These are phyloP conservation scores for Nowakowskiella sp. DNA, from an alignment of 192 early-diverging fungal genomes.

Conservation along the genomic window DNA sequence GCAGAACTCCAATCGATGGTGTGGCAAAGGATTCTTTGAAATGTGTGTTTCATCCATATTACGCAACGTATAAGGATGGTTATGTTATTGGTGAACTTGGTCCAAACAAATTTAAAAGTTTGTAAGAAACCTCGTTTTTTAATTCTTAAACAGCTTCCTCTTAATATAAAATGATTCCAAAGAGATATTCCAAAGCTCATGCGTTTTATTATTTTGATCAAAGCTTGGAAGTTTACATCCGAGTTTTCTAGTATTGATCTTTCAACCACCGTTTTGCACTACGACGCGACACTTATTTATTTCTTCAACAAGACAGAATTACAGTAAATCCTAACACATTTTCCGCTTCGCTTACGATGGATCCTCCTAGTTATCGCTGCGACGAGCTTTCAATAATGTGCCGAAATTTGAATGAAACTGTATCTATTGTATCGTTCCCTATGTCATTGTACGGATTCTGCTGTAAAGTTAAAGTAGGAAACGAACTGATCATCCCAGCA, in stretches of 20 bases:
- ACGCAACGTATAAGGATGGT: background rate
- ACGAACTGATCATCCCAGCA: too few species aligned
- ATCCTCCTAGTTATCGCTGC: background rate
- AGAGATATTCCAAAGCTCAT: background rate
- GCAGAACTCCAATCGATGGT: background rate
- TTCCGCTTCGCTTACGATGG: background rate
- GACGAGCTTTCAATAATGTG: background rate
- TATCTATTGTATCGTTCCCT: background rate
- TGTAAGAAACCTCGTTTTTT: background rate
- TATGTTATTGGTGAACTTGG: background rate
- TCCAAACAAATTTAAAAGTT: background rate
- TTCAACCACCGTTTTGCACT: background rate
- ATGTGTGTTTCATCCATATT: background rate
- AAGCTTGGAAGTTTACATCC: background rate
- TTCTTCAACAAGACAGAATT: background rate
- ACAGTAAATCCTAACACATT: background rate
- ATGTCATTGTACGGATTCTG: too few species aligned
- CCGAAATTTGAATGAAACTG: background rate
- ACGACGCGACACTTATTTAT: too few species aligned
- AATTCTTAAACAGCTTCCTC: background rate
- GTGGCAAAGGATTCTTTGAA: background rate
- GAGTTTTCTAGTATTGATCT: background rate
- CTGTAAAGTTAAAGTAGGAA: too few species aligned
- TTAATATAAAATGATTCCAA: background rate
- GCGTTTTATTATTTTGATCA: background rate